Conservation (phyloP, 2,329 filamentous ascomycete genomes). For the Plenodomus biglobosus region DNA sequence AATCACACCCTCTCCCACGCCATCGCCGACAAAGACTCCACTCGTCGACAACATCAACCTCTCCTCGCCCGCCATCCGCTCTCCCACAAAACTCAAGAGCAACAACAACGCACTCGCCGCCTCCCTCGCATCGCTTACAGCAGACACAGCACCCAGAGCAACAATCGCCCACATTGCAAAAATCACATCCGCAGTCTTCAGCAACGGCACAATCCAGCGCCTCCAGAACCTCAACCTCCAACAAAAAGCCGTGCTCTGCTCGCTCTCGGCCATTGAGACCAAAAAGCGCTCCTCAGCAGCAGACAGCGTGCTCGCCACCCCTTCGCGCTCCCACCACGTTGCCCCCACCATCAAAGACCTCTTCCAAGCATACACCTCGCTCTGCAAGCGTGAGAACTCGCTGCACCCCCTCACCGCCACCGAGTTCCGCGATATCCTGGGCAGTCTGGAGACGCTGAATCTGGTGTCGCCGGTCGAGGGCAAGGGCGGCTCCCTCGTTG, state of each 20-base stretch:
- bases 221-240: constrained; percentile 89
- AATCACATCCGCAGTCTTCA: constrained; percentile 85
- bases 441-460: constrained; percentile 84
- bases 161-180: constrained; percentile 90
- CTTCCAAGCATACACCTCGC: constrained; percentile 77
- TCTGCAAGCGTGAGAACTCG: constrained; percentile 86
- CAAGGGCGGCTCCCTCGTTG: constrained; percentile 66
- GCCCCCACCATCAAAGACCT: constrained; percentile 82
- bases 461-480: constrained; percentile 71
- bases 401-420: constrained; percentile 86
- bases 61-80: constrained; percentile 52
- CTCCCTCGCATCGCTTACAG: constrained; percentile 65
- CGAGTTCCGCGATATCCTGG: constrained; percentile 91
- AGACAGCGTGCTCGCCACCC: constrained; percentile 40
- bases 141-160: constrained; percentile 81
- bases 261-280: constrained; percentile 83
- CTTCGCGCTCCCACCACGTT: constrained; percentile 51
- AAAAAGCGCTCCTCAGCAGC: constrained; percentile 57
- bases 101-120: constrained; percentile 24
- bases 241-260: constrained; percentile 92
- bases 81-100: constrained; percentile 43
- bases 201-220: constrained; percentile 81
- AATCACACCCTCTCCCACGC: constrained; percentile 49
- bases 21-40: constrained; percentile 72
- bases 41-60: constrained; percentile 81